A percentile compares a stretch with the other conserved stretches of the same genome.
These are phyloP conservation scores for Fusarium duplospermum DNA, from an alignment of 2,329 filamentous ascomycete species.

Conservation along the genomic window DNA sequence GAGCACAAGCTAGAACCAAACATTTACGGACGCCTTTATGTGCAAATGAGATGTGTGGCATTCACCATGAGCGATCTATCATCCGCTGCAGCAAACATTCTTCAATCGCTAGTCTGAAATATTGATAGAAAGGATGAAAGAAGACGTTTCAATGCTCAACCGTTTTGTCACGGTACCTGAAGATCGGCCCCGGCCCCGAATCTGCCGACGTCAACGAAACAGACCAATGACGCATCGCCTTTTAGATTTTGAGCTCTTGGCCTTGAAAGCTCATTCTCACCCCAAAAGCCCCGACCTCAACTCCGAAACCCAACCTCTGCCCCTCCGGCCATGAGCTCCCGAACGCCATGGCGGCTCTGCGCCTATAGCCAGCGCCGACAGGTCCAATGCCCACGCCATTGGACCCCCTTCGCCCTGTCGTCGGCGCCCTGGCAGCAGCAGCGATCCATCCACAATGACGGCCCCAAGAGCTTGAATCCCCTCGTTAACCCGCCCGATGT, in stretches of 20 bases:
- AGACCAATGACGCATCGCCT: conserved; percentile 42
- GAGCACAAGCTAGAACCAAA: background rate
- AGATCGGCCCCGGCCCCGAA: conserved; percentile 16
- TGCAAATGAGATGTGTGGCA: background rate
- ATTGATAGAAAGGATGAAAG: background rate
- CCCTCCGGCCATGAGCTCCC: conserved; percentile 46
- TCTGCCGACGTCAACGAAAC: conserved; percentile 17
- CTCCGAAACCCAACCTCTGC: conserved; percentile 13
- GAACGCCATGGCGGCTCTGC: conserved; percentile 48
- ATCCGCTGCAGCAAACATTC: background rate
- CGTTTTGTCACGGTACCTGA: conserved; percentile 12
- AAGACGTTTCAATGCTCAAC: background rate
- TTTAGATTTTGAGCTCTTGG: conserved; percentile 34
- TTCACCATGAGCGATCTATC: background rate
- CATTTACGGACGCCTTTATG: background rate
- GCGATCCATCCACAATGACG: conserved; percentile 43
- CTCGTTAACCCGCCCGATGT: conserved; percentile 77
- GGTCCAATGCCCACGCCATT: conserved; percentile 25
- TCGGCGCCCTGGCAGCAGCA: conserved; percentile 12
- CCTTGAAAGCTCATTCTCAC: conserved; percentile 19
- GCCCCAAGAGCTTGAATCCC: conserved; percentile 47
- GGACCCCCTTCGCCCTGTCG: conserved; percentile 18
- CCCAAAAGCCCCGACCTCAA: conserved; percentile 14
- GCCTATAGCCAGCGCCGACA: conserved; percentile 34
- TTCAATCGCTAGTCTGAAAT: background rate